These are phyloP conservation scores for Rhizopus delemar DNA, from an alignment of 371 early-diverging fungal genomes.

Conservation along the genomic window DNA sequence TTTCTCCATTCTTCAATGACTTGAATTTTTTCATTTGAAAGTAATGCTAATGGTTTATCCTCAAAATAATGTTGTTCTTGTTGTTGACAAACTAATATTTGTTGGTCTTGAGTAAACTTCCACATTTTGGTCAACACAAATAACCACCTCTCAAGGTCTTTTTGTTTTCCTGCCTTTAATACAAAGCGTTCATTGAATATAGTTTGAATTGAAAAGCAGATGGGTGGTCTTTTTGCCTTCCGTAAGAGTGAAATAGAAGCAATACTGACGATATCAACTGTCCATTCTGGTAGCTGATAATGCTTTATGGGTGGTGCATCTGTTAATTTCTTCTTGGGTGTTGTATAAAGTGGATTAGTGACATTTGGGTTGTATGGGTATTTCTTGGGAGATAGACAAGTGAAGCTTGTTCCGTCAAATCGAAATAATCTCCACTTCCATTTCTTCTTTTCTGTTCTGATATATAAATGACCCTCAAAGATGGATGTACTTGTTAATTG, in stretches of 20 bases:
- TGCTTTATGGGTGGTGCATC: slow-evolving; percentile 29
- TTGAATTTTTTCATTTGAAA: slow-evolving; percentile 39
- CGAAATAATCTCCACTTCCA: slow-evolving; percentile 56
- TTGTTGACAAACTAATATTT: neutral
- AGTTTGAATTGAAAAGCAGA: slow-evolving; percentile 49
- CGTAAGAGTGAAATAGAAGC: slow-evolving; percentile 45
- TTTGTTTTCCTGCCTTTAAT: slow-evolving; percentile 49
- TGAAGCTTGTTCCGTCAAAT: slow-evolving; percentile 50
- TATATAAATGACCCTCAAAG: slow-evolving; percentile 51
- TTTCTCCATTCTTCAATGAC: slow-evolving; percentile 53
- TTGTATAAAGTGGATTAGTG: slow-evolving; percentile 24
- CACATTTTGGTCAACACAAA: slow-evolving; percentile 56
- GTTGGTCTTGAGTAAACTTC: slow-evolving; percentile 31
- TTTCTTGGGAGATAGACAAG: slow-evolving; percentile 36
- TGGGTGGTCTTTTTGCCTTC: slow-evolving; percentile 31
- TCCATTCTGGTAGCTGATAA: slow-evolving; percentile 53
- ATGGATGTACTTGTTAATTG: slow-evolving; percentile 45
- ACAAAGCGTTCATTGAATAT: slow-evolving; percentile 33
- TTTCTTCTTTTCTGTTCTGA: slow-evolving; percentile 36
- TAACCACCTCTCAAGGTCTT: slow-evolving; percentile 55
- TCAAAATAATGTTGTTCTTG: slow-evolving; percentile 20
- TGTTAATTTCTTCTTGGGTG: slow-evolving; percentile 7
- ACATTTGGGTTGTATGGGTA: slow-evolving; percentile 36
- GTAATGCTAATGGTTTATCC: slow-evolving; percentile 4
- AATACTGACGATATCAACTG: slow-evolving; percentile 39